Conservation (phyloP, 306 rosid genomes). For the Fagus crenata region DNA sequence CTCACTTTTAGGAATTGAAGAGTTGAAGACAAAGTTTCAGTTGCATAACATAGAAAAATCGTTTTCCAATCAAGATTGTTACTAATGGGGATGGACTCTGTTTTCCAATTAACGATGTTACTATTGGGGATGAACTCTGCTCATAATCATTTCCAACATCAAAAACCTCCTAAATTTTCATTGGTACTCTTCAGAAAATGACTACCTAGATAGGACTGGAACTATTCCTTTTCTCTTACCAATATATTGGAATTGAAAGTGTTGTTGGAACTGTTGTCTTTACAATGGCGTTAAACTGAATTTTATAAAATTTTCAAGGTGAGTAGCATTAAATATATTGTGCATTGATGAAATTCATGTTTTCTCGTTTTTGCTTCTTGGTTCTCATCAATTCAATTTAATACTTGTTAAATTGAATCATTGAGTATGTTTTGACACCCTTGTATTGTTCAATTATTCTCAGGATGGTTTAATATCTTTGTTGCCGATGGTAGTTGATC, state of each 20-base stretch:
- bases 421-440: background rate
- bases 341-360: background rate
- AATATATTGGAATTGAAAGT: background rate
- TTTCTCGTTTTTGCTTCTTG: background rate
- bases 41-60: too few relatives aligned
- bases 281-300: background rate
- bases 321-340: background rate
- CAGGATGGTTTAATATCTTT: slow-evolving; percentile 72
- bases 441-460: slow-evolving; percentile 9
- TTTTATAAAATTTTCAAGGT: background rate
- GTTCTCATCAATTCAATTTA: background rate
- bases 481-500: slow-evolving; percentile 78
- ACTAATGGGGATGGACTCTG: too few relatives aligned
- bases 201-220: too few relatives aligned
- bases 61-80: too few relatives aligned
- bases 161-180: too few relatives aligned
- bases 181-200: too few relatives aligned
- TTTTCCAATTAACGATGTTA: too few relatives aligned
- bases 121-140: too few relatives aligned
- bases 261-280: background rate
- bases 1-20: background rate
- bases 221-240: too few relatives aligned
- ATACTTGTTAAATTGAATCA: background rate
- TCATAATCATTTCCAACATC: too few relatives aligned
- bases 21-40: background rate